Base-by-base conservation (phyloP, 129 eudicot species). In the Pulicaria dysenterica region DNA sequence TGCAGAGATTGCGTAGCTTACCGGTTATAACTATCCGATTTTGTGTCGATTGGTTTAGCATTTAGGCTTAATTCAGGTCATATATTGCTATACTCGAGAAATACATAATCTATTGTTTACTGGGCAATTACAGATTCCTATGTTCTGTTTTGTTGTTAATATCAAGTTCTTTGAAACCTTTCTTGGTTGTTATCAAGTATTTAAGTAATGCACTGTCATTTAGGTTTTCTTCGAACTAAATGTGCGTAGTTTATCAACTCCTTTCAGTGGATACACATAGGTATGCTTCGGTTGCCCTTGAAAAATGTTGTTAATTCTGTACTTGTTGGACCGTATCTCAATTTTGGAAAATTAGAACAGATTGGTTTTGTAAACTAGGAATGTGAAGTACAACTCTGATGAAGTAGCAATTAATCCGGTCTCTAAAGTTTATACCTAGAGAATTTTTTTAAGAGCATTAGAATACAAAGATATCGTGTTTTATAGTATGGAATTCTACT, bases 61-160 rank as follows among this genome's bases (percentile, higher is more conserved):
- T 24, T 56, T 66, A 4, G 14, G 34, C 42, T 75, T 75, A 15
- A 75, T 66, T 14, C 73, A 75, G 80, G 73, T 75, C 42, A 65
- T 46, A 66, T 45, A 66, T 45, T 73, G 53, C 49, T 49, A 8
- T 49, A 37, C n/a, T 57, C 4, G 67, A 43, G 31, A 48, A 19
- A 5, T 48, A 48, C 9, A 0, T 49, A 39, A 39, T 39, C 7
- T 58, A 7, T 11, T 58, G 3, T 39, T 14, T 58, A 14, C 6
- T 70, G 5, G 74, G 9, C 39, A 51, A 5, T 51, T 51, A 16
- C 17, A 42, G 65, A 71, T 57, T 71, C 5, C 9, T 12, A 4
- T 13, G 5, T 31, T 31, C 11, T 11, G 4, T 31, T 24, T 31
- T 44, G 10, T 44, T 64, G 40, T 44, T 64, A 10, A 0, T 31